These are phyloP conservation scores for Paraphaeosphaeria sporulosa DNA, from an alignment of 2,329 filamentous ascomycete genomes.

Conservation along the genomic window DNA sequence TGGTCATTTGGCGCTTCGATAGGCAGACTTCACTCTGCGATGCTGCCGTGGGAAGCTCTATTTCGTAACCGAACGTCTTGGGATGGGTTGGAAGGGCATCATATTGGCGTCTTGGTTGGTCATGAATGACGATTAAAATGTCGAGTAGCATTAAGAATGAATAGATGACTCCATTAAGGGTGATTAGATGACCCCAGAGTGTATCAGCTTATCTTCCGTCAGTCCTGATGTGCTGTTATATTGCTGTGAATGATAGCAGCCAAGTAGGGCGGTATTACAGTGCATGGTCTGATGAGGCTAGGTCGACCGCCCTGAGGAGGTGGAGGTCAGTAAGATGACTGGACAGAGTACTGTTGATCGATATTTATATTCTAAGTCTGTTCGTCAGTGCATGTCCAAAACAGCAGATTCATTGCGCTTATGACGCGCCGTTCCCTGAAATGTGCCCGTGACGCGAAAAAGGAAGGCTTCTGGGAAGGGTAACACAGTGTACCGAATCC, in stretches of 20 bases:
- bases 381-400: no score
- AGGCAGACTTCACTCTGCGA: background rate
- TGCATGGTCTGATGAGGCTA: no score
- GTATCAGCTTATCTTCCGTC: background rate
- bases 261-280: no score
- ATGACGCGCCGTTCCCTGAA: no score
- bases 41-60: background rate
- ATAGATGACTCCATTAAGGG: background rate
- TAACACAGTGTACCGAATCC: no score
- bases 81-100: slow-evolving; percentile 2
- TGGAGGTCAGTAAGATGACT: no score
- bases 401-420: no score
- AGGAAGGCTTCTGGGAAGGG: no score
- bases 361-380: no score
- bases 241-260: background rate
- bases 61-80: background rate
- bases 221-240: background rate
- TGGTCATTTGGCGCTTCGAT: background rate
- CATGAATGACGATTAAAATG: slow-evolving; percentile 6
- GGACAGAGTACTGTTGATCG: no score
- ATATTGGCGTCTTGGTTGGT: slow-evolving; percentile 5
- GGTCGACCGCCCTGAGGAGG: no score
- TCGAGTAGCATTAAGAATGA: background rate
- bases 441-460: no score
- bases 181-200: background rate